Conservation (phyloP, 2,329 filamentous ascomycete genomes). For the Fusarium buharicum region DNA sequence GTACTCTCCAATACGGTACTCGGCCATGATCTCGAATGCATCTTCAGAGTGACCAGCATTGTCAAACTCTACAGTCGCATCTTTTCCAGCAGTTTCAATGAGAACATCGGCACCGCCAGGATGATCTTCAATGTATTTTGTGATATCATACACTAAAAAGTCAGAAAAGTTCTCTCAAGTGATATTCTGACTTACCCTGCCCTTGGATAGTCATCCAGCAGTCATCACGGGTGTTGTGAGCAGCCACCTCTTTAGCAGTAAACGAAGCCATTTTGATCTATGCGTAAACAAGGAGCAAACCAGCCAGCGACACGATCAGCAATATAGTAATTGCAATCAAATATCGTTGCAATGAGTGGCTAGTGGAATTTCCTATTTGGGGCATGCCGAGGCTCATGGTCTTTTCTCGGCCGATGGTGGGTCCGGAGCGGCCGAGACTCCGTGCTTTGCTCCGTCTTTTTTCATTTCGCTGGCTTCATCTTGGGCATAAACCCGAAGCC, state of each 20-base stretch:
- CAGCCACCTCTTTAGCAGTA: constrained; percentile 56
- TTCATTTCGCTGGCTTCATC: constrained; percentile 9
- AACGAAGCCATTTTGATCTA: constrained; percentile 33
- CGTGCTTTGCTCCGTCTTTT: constrained; percentile 12
- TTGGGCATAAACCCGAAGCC: constrained; percentile 13
- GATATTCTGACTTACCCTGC: constrained; percentile 56
- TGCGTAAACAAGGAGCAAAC: not conserved
- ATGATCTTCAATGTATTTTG: constrained; percentile 68
- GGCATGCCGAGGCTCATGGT: constrained; percentile 33
- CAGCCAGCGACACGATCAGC: not conserved
- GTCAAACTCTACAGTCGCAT: constrained; percentile 83
- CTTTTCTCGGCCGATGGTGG: constrained; percentile 40
- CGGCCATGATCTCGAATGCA: constrained; percentile 56
- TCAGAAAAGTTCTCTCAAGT: not conserved
- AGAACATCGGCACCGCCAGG: constrained; percentile 82
- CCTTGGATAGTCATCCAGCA: constrained; percentile 67
- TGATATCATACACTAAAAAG: constrained; percentile 65
- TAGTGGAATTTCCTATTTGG: constrained; percentile 7
- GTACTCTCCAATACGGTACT: constrained; percentile 52
- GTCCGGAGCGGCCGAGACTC: constrained; percentile 31
- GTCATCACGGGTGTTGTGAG: constrained; percentile 60
- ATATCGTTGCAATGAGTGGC: constrained; percentile 10
- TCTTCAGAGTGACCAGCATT: constrained; percentile 83
- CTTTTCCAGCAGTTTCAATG: constrained; percentile 79
- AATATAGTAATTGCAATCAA: constrained; percentile 26